Conservation (phyloP, 2,329 filamentous ascomycete species). For the Trichoderma hamatum region DNA sequence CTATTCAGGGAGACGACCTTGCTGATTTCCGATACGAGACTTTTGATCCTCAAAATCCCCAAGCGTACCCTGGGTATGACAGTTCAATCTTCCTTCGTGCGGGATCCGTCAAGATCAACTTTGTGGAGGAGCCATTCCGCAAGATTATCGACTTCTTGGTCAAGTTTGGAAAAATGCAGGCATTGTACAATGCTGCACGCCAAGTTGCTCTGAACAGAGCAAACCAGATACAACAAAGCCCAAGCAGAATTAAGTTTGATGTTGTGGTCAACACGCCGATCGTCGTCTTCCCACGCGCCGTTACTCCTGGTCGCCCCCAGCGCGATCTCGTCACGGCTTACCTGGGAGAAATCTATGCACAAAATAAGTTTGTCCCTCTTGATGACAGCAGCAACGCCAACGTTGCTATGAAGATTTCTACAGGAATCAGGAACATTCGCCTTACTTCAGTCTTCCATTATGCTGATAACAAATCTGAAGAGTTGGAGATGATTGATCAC, state of each 20-base stretch:
- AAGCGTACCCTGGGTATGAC: constrained; percentile 90
- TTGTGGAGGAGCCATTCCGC: constrained; percentile 93
- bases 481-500: constrained; percentile 95
- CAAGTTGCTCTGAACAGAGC: constrained; percentile 94
- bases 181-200: constrained; percentile 94
- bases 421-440: constrained; percentile 89
- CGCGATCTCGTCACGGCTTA: constrained; percentile 90
- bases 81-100: constrained; percentile 88
- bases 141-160: constrained; percentile 98
- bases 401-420: constrained; percentile 84
- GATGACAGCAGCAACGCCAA: constrained; percentile 74
- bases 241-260: constrained; percentile 90
- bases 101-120: constrained; percentile 95
- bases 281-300: constrained; percentile 84
- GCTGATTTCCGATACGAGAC: constrained; percentile 98
- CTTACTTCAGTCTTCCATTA: constrained; percentile 91
- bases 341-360: constrained; percentile 94
- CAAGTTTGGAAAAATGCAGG: constrained; percentile 99
- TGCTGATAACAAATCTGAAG: constrained; percentile 69
- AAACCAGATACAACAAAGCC: constrained; percentile 87
- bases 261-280: constrained; percentile 94
- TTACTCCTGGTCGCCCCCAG: constrained; percentile 68
- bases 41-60: constrained; percentile 71
- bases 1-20: constrained; percentile 92
- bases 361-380: constrained; percentile 86